A percentile compares a stretch with the other conserved stretches of the same genome.
Conservation (phyloP, 2,329 filamentous ascomycete species). For the Talaromyces islandicus region DNA sequence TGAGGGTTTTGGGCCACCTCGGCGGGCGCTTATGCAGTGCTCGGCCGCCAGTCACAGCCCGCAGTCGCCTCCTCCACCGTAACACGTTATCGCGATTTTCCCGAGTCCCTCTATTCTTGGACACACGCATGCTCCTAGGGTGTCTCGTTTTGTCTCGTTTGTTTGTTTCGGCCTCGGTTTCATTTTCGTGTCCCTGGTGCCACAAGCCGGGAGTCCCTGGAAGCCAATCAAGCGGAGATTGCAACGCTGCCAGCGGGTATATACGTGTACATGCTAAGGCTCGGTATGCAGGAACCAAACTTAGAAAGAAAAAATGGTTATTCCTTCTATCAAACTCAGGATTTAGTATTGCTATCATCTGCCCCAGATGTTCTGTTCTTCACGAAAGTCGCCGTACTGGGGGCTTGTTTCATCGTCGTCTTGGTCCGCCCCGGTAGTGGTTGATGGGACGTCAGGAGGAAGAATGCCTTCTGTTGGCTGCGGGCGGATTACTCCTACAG, state of each 20-base stretch:
- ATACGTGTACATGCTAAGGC: not conserved
- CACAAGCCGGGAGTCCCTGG: not conserved
- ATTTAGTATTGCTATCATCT: conserved; percentile 8
- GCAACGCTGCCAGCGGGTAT: too few relatives aligned
- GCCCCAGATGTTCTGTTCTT: conserved; percentile 24
- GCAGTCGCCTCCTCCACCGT: not conserved
- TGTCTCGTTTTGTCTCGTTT: not conserved
- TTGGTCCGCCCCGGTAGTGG: conserved; percentile 10
- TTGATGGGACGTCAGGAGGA: conserved; percentile 1
- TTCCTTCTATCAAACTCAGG: not conserved
- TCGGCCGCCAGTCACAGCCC: conserved; percentile 3
- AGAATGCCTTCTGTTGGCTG: not conserved
- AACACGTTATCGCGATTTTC: not conserved
- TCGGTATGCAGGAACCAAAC: not conserved
- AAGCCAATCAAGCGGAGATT: not conserved
- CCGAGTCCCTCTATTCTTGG: conserved; percentile 1
- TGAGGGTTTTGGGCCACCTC: not conserved
- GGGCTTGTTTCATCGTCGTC: conserved; percentile 16
- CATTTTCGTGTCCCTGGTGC: not conserved
- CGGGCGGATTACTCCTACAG: conserved; percentile 20
- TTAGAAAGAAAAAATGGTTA: not conserved
- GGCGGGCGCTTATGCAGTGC: conserved; percentile 8
- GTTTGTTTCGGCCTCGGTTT: not conserved
- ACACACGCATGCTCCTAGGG: not conserved
- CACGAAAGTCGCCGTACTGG: conserved; percentile 27